Percentiles rank a stretch among this genome's conserved stretches.
These are phyloP conservation scores for Coemansia sp. DNA, from an alignment of 192 early-diverging fungal species.

Conservation along the genomic window DNA sequence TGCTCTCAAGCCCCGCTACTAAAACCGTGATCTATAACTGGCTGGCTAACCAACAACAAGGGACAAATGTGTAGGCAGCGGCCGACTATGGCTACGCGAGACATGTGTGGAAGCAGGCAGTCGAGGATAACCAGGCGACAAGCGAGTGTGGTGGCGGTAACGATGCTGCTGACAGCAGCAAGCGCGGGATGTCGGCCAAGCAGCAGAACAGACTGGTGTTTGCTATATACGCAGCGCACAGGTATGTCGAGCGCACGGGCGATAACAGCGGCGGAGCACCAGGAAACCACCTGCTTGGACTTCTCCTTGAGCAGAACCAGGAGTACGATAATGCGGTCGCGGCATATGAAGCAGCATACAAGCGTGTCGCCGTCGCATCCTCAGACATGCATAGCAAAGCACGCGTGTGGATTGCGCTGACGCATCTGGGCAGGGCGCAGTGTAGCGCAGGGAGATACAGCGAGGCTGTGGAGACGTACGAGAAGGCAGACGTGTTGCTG, in stretches of 20 bases:
- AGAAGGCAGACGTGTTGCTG: conserved; percentile 20
- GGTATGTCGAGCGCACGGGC: conserved; percentile 29
- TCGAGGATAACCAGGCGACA: not conserved
- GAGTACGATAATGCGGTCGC: conserved; percentile 67
- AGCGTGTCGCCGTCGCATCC: not conserved
- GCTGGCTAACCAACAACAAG: not conserved
- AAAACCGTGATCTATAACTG: not conserved
- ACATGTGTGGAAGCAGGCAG: conserved; percentile 29
- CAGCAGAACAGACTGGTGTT: conserved; percentile 33
- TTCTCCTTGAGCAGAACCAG: conserved; percentile 74
- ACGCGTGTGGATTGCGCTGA: conserved; percentile 55
- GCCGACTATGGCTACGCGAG: conserved; percentile 67
- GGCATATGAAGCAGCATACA: conserved; percentile 58
- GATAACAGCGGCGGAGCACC: conserved; percentile 24
- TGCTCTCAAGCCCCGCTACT: not conserved
- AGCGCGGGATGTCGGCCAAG: conserved; percentile 33
- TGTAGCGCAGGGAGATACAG: conserved; percentile 63
- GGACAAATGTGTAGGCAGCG: conserved; percentile 40
- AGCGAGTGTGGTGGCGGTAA: not conserved
- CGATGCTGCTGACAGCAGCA: conserved; percentile 5
- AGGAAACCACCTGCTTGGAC: conserved; percentile 58
- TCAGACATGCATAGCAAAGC: conserved; percentile 1
- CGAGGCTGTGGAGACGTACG: conserved; percentile 61
- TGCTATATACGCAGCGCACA: conserved; percentile 38
- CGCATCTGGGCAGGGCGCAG: conserved; percentile 69